phyloP scores from a whole-genome alignment of 208 protist species.

The Trypanosomatidae sp. region DNA sequence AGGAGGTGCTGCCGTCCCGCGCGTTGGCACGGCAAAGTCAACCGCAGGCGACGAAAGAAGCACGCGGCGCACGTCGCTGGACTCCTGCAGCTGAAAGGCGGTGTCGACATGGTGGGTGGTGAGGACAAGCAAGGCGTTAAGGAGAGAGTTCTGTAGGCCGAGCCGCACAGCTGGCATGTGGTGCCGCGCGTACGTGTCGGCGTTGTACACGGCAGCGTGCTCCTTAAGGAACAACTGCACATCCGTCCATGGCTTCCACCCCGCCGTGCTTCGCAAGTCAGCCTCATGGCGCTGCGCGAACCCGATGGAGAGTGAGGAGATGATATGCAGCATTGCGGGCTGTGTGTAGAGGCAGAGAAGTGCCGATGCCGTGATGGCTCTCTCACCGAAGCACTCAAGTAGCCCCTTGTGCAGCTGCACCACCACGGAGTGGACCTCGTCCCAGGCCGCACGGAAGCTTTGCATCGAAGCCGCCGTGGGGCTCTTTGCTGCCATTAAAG shows the following conservation, averaged over 20 bases:
- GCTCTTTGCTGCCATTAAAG: not conserved
- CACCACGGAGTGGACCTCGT: slow-evolving; percentile 2
- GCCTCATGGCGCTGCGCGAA: slow-evolving; percentile 32
- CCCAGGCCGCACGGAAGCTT: slow-evolving; percentile 7
- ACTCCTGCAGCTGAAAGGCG: slow-evolving; percentile 19
- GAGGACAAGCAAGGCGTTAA: slow-evolving; percentile 56
- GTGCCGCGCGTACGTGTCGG: slow-evolving; percentile 37
- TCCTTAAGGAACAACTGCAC: slow-evolving; percentile 38
- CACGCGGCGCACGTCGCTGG: slow-evolving; percentile 24
- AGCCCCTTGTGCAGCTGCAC: slow-evolving; percentile 13
- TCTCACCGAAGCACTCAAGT: not conserved
- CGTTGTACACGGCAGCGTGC: slow-evolving; percentile 35
- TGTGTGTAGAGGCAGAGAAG: slow-evolving; percentile 34
- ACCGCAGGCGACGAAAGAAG: slow-evolving; percentile 1
- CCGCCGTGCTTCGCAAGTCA: slow-evolving; percentile 16
- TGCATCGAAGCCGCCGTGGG: not conserved
- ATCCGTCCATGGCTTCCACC: slow-evolving; percentile 60
- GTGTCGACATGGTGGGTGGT: slow-evolving; percentile 7
- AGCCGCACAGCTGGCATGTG: slow-evolving; percentile 38
- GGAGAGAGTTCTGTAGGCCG: slow-evolving; percentile 31
- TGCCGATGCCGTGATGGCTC: not conserved
- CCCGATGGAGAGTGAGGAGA: slow-evolving; percentile 10
- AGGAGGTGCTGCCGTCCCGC: not conserved
- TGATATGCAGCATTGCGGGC: slow-evolving; percentile 33
- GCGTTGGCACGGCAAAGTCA: not conserved